Percentiles rank a stretch among this genome's conserved stretches.
These are phyloP conservation scores for Samsoniella hepiali DNA, from an alignment of 2,329 filamentous ascomycete genomes.

Conservation along the genomic window DNA sequence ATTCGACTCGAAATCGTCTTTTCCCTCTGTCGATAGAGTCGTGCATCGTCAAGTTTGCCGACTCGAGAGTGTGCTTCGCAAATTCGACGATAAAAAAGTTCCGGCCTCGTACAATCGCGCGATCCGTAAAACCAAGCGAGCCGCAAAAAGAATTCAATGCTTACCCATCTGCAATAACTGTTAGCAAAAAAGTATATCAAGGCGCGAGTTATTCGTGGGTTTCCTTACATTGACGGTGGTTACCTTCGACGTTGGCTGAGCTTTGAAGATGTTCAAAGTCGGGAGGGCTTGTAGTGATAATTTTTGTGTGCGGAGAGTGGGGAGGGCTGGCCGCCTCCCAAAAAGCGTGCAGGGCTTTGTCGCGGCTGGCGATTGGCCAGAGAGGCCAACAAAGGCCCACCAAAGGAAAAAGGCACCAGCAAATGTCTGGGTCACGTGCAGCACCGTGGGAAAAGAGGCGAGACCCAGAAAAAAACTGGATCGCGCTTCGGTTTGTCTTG, in stretches of 20 bases:
- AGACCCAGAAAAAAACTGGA: conserved; percentile 6
- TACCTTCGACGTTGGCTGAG: conserved; percentile 44
- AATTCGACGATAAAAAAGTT: not conserved
- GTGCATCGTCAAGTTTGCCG: not conserved
- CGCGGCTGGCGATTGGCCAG: conserved; percentile 35
- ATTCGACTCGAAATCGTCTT: not conserved
- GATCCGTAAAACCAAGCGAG: conserved; percentile 11
- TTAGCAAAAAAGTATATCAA: conserved; percentile 34
- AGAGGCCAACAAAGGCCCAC: not conserved
- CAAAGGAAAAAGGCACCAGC: conserved; percentile 22
- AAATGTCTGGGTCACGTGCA: conserved; percentile 16
- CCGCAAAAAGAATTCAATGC: conserved; percentile 30
- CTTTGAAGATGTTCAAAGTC: conserved; percentile 40
- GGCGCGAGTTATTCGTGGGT: conserved; percentile 25
- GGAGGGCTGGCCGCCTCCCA: conserved; percentile 35
- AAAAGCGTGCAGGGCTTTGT: conserved; percentile 36
- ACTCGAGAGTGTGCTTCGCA: not conserved
- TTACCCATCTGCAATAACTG: conserved; percentile 57
- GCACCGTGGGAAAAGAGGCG: not conserved
- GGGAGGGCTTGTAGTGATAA: conserved; percentile 35
- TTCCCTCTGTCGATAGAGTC: not conserved
- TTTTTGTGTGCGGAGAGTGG: conserved; percentile 43
- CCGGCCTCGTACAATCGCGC: conserved; percentile 15
- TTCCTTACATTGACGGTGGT: conserved; percentile 48
- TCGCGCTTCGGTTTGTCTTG: conserved; percentile 1